These are phyloP conservation scores for Protomyces gravidus DNA, from an alignment of 1,139 yeast species.

Conservation along the genomic window DNA sequence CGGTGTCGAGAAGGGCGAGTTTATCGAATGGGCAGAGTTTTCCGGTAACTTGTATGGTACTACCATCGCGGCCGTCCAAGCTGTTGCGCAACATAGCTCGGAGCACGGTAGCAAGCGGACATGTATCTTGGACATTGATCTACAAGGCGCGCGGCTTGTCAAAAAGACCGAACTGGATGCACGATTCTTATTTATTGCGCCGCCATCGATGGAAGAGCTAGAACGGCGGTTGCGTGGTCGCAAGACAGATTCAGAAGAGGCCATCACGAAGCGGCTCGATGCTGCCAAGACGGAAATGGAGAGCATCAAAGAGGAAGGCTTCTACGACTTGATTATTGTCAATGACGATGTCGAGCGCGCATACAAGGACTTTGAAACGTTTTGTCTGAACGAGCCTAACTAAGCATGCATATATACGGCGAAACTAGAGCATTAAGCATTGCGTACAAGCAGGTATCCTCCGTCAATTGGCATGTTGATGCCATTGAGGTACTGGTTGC, in stretches of 20 bases:
- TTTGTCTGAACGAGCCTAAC: slow-evolving; percentile 50
- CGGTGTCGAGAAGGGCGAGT: slow-evolving; percentile 66
- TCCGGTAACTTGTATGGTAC: slow-evolving; percentile 98
- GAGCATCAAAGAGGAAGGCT: slow-evolving; percentile 76
- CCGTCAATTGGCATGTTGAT: slow-evolving; percentile 31
- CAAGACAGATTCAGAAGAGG: slow-evolving; percentile 90
- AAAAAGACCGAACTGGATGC: slow-evolving; percentile 80
- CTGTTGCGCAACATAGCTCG: slow-evolving; percentile 54
- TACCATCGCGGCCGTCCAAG: slow-evolving; percentile 74
- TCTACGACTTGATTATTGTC: slow-evolving; percentile 82
- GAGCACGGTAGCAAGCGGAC: slow-evolving; percentile 44
- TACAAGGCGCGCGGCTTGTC: slow-evolving; percentile 95
- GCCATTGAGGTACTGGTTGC: background rate
- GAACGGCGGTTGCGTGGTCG: slow-evolving; percentile 71
- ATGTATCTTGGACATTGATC: slow-evolving; percentile 92
- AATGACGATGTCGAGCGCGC: slow-evolving; percentile 91
- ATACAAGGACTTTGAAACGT: slow-evolving; percentile 69
- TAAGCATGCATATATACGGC: background rate
- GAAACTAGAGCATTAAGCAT: slow-evolving; percentile 8
- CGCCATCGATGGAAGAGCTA: slow-evolving; percentile 80
- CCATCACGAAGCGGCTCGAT: slow-evolving; percentile 70
- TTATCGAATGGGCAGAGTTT: slow-evolving; percentile 97
- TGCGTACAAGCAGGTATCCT: slow-evolving; percentile 31
- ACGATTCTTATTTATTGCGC: slow-evolving; percentile 78
- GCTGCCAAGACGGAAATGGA: slow-evolving; percentile 88